Evolutionary conservation across 2,329 filamentous ascomycete genomes (phyloP), one percentile per base, ranked within the genome.

Genomic region (Endoconidiophora laricicola): DNA sequence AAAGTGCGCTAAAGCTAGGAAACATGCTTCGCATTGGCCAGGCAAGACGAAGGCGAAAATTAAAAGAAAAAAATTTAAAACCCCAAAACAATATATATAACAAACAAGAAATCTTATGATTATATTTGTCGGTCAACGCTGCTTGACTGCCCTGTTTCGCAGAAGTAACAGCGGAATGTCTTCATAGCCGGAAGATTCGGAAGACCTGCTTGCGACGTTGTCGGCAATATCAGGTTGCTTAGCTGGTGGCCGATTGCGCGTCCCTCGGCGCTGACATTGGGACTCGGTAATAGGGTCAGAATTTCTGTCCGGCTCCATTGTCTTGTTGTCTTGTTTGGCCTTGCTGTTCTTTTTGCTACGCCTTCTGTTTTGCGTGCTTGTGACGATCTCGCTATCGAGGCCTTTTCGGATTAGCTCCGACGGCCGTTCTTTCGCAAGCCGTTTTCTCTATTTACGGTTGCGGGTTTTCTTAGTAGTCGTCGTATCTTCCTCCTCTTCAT

Each of bases 401-500:
- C n/a, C 29, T 46, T 18, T 26, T 23, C 24, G 29, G 24, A 37
- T 23, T 29, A 20, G 2, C 44, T n/a, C 26, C 10, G 33, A 6
- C 12, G 44, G 33, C 49, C 39, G 44, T 37, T 43, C 16, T 38
- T 38, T 42, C 43, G 39, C 44, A 43, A 38, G 26, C 39, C 33
- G 45, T 42, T 44, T 39, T 49, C 51, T 52, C 58, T 62, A 71
- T 57, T 72, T 71, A 52, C 75, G 69, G 55, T 72, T 73, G 57
- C 75, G 66, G 50, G 74, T 79, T 68, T 78, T 78, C 66, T 79
- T 79, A 48, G 73, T 71, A 55, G 71, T 70, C 55, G 69, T 66
- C 53, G 67, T 70, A 55, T 87, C 83, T 60, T 90, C 84, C 60
- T 91, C 85, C 58, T 90, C 85, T 60, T 83, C 80, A 54, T 87